A percentile compares a stretch with the other conserved stretches of the same genome.
Evolutionary conservation across 2,329 filamentous ascomycete species (phyloP).

Genomic region (Neonectria sp.): DNA sequence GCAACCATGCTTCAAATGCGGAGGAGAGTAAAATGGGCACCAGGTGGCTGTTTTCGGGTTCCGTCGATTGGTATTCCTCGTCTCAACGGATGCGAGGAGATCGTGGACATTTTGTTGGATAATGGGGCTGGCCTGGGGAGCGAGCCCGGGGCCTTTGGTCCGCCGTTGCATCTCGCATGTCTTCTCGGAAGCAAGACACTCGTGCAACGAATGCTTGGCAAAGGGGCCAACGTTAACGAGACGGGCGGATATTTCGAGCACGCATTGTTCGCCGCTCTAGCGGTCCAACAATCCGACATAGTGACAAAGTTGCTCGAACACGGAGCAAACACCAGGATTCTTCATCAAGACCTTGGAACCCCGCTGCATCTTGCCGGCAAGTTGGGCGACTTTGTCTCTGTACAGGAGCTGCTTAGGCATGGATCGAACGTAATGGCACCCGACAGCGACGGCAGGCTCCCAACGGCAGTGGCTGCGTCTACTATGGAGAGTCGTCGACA

Average conservation of each 20-base stretch:
- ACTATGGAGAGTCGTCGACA: no score
- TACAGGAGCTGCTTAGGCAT: not conserved
- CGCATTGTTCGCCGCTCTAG: constrained; percentile 1
- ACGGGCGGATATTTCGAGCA: constrained; percentile 2
- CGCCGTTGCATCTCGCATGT: constrained; percentile 27
- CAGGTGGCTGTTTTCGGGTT: not conserved
- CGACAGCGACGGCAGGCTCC: not conserved
- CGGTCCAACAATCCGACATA: not conserved
- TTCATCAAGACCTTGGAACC: not conserved
- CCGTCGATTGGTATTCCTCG: not conserved
- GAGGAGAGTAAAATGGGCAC: not conserved
- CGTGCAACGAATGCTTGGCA: not conserved
- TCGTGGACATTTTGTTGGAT: not conserved
- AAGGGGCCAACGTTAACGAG: not conserved
- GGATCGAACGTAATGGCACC: not conserved
- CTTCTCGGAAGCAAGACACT: constrained; percentile 52
- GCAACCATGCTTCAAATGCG: not conserved
- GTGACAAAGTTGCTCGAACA: not conserved
- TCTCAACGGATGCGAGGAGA: constrained; percentile 1
- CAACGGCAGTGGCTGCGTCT: not conserved
- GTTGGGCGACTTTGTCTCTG: not conserved
- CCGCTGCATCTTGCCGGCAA: constrained; percentile 4
- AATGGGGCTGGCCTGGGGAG: no score
- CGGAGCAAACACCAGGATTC: not conserved
- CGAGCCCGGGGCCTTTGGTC: not conserved